Conservation (phyloP, 345 rosid species). For the Mercurialis annua region DNA sequence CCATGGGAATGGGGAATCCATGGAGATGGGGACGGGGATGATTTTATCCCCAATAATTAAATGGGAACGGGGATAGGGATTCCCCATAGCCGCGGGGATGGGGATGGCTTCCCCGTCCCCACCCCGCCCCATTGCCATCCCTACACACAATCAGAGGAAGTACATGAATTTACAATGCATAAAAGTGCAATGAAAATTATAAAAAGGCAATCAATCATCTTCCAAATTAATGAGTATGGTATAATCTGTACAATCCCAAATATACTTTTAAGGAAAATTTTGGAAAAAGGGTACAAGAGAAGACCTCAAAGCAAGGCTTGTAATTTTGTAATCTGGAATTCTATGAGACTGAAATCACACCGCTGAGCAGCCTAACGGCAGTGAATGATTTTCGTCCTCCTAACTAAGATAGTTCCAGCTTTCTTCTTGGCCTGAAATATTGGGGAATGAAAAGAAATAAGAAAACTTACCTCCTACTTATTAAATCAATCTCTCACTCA, state of each 20-base stretch:
- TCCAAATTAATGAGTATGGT: constrained; percentile 16
- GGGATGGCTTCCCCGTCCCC: too few species aligned
- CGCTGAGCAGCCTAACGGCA: constrained; percentile 24
- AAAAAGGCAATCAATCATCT: background rate
- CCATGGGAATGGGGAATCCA: too few species aligned
- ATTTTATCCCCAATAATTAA: too few species aligned
- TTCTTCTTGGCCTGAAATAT: constrained; percentile 76
- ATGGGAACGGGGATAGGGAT: too few species aligned
- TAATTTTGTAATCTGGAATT: constrained; percentile 28
- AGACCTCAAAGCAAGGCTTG: constrained; percentile 29
- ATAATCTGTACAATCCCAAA: constrained; percentile 29
- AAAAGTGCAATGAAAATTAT: background rate
- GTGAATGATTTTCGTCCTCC: constrained; percentile 30
- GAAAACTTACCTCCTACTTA: constrained; percentile 27
- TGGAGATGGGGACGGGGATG: too few species aligned
- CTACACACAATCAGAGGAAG: too few species aligned
- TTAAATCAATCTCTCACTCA: constrained; percentile 28
- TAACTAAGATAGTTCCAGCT: constrained; percentile 51
- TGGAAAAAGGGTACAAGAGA: constrained; percentile 24
- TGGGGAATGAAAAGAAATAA: constrained; percentile 42
- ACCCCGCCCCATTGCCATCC: too few species aligned
- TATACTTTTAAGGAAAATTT: constrained; percentile 2
- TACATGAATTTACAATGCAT: background rate
- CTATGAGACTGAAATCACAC: constrained; percentile 29
- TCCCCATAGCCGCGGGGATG: too few species aligned